Conservation (phyloP, 1,139 yeast species). For the Blastobotrys apis region DNA sequence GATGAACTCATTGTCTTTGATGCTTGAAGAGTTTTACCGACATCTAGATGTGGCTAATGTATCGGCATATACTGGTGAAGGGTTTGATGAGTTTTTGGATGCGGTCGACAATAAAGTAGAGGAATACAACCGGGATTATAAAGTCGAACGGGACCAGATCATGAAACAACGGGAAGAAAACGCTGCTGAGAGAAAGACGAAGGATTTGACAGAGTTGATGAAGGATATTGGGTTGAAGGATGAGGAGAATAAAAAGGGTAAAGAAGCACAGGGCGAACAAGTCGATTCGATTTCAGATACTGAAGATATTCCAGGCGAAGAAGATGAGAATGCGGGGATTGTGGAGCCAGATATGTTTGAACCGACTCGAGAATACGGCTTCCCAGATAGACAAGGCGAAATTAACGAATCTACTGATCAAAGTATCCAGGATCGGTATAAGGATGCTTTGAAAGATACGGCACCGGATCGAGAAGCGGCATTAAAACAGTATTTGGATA, state of each 20-base stretch:
- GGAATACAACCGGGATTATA: conserved; percentile 80
- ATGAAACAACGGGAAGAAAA: conserved; percentile 71
- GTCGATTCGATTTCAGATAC: conserved; percentile 71
- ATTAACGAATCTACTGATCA: conserved; percentile 46
- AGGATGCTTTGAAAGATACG: conserved; percentile 45
- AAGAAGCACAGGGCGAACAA: conserved; percentile 21
- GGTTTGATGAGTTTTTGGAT: conserved; percentile 81
- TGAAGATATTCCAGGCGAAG: conserved; percentile 39
- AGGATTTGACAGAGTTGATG: conserved; percentile 68
- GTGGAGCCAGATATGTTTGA: conserved; percentile 29
- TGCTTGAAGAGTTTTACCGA: conserved; percentile 94
- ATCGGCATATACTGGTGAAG: conserved; percentile 87
- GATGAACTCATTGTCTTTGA: conserved; percentile 89
- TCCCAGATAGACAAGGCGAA: conserved; percentile 62
- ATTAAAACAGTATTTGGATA: conserved; percentile 14
- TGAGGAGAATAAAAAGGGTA: conserved; percentile 20
- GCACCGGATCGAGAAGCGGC: conserved; percentile 15
- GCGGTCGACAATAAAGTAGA: conserved; percentile 84
- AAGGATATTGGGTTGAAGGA: conserved; percentile 69
- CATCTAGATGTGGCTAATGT: conserved; percentile 89
- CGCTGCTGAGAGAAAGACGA: conserved; percentile 67
- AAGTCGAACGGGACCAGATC: conserved; percentile 80
- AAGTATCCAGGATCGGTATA: conserved; percentile 64
- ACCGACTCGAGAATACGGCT: conserved; percentile 66
- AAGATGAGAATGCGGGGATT: conserved; percentile 53